A percentile compares a stretch with the other conserved stretches of the same genome.
Evolutionary conservation across 768 basidiomycete species (phyloP).

Genomic region (Rhizopogon salebrosus): DNA sequence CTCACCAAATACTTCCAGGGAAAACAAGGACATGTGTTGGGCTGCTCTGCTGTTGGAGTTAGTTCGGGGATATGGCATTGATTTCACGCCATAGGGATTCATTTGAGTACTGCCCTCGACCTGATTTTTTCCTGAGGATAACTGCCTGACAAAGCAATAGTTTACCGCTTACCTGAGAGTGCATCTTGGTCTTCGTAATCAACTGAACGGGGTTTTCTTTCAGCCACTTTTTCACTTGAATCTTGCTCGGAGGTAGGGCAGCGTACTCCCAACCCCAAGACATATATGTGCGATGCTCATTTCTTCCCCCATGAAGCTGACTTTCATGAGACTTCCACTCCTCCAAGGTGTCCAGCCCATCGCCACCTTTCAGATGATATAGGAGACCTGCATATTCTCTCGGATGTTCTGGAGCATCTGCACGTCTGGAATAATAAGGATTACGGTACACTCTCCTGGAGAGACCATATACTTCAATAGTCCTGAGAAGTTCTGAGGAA

Average conservation of each 20-base stretch:
- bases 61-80: conserved; percentile 41
- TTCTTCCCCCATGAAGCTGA: conserved; percentile 1
- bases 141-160: not conserved
- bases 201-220: conserved; percentile 16
- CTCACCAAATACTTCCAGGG: conserved; percentile 84
- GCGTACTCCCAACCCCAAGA: conserved; percentile 81
- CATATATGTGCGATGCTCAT: conserved; percentile 16
- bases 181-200: conserved; percentile 18
- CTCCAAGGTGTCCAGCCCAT: conserved; percentile 50
- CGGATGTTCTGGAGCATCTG: conserved; percentile 63
- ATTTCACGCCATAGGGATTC: conserved; percentile 64
- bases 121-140: conserved; percentile 22
- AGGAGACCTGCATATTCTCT: conserved; percentile 76
- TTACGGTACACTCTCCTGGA: conserved; percentile 61
- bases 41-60: conserved; percentile 46
- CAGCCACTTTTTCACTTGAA: conserved; percentile 54
- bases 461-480: conserved; percentile 42
- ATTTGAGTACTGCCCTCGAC: conserved; percentile 74
- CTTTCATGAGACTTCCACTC: conserved; percentile 43
- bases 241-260: conserved; percentile 56
- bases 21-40: conserved; percentile 73
- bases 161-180: conserved; percentile 56
- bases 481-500: conserved; percentile 37
- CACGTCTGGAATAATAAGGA: conserved; percentile 74
- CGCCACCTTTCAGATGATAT: conserved; percentile 66